phyloP scores from a whole-genome alignment of 2,329 filamentous ascomycete species.

The Aphanocladium album region DNA sequence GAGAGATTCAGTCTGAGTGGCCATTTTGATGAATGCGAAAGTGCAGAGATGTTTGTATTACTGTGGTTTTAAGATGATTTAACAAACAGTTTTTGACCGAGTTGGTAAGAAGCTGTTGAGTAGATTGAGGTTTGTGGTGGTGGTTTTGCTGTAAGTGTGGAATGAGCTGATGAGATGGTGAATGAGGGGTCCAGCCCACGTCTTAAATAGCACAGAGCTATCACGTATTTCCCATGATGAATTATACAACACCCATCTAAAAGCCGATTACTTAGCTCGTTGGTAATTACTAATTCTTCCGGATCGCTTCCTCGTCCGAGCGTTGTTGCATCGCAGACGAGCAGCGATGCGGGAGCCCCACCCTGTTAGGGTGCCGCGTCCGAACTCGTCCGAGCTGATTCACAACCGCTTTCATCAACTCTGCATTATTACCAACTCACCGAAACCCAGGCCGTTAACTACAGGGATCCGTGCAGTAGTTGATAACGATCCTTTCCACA shows the following conservation, averaged over 20 bases:
- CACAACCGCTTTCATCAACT: neutral
- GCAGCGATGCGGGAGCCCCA: no score
- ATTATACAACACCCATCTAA: neutral
- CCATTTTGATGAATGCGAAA: slow-evolving; percentile 1
- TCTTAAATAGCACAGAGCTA: neutral
- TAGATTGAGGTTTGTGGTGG: neutral
- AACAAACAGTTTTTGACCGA: neutral
- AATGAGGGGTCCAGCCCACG: no score
- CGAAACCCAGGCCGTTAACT: neutral
- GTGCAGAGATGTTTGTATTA: no score
- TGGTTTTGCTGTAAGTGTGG: neutral
- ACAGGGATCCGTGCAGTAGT: neutral
- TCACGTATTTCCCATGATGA: neutral
- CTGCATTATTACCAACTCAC: neutral
- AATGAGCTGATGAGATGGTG: neutral
- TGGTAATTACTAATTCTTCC: neutral
- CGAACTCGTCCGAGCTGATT: neutral
- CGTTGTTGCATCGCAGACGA: neutral
- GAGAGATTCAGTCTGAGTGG: slow-evolving; percentile 10
- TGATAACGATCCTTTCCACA: neutral
- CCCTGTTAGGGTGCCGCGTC: neutral
- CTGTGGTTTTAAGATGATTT: neutral
- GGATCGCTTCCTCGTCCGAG: neutral
- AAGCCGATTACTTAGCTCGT: neutral
- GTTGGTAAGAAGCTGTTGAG: neutral